Conservation (phyloP, 306 rosid genomes). For the Casuarina cunninghamiana region DNA sequence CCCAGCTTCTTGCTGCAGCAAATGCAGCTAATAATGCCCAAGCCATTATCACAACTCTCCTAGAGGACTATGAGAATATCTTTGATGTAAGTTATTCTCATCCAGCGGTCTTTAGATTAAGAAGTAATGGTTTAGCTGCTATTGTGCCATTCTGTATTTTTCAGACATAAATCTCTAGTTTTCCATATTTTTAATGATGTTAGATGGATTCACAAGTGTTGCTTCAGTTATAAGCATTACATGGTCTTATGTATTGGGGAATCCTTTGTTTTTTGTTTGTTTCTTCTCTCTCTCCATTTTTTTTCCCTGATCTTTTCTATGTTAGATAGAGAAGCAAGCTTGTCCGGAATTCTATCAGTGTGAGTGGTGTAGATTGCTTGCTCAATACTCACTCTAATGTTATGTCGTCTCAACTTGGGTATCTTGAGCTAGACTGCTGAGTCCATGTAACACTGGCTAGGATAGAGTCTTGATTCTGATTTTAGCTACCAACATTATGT, state of each 20-base stretch:
- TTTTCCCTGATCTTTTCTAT: not conserved
- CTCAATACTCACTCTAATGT: not conserved
- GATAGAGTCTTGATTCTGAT: not conserved
- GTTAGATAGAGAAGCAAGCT: not conserved
- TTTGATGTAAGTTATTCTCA: slow-evolving; percentile 72
- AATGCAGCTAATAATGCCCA: slow-evolving; percentile 98
- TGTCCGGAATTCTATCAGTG: not conserved
- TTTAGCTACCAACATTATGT: not conserved
- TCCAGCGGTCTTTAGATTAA: not conserved
- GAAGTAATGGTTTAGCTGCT: slow-evolving; percentile 19
- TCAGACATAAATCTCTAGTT: slow-evolving; percentile 4
- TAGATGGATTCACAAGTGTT: slow-evolving; percentile 4
- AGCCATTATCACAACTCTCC: slow-evolving; percentile 79
- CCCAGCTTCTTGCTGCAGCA: slow-evolving; percentile 99
- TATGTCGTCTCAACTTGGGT: not conserved
- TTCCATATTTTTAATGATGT: not conserved
- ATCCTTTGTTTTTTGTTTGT: not conserved
- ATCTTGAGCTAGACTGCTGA: not conserved
- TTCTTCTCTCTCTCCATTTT: not conserved
- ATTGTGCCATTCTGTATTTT: slow-evolving; percentile 19
- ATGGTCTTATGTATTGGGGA: not conserved
- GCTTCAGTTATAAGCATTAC: not conserved
- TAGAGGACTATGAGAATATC: slow-evolving; percentile 91
- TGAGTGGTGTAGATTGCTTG: not conserved
- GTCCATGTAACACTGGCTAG: slow-evolving; percentile 8